Conservation (phyloP, 371 early-diverging fungal species). For the Circinella minor region DNA sequence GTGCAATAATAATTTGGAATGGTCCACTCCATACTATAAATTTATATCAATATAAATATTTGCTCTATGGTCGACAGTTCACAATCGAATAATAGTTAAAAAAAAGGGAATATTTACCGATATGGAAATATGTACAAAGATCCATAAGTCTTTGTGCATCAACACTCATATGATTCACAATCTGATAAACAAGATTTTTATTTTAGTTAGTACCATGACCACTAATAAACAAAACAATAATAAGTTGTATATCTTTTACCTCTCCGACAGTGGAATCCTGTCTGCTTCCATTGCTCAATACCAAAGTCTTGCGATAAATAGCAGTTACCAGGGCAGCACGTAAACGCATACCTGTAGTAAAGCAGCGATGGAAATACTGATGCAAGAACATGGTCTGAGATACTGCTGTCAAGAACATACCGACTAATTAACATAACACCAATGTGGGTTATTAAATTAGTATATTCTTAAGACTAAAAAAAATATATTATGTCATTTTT, state of each 20-base stretch:
- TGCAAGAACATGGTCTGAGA: constrained; percentile 88
- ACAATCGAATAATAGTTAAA: no score
- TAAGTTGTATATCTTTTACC: constrained; percentile 22
- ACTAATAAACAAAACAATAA: not conserved
- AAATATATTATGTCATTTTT: not conserved
- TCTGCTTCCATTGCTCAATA: constrained; percentile 80
- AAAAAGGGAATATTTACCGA: constrained; percentile 40
- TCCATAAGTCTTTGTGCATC: constrained; percentile 84
- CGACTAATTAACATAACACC: constrained; percentile 21
- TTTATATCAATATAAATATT: no score
- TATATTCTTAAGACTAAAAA: not conserved
- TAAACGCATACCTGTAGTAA: constrained; percentile 80
- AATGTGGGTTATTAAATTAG: not conserved
- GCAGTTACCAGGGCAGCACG: constrained; percentile 85
- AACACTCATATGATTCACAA: constrained; percentile 92
- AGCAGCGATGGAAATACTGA: constrained; percentile 88
- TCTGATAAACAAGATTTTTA: constrained; percentile 35
- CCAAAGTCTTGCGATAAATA: constrained; percentile 87
- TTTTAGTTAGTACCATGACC: not conserved
- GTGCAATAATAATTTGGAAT: constrained; percentile 85
- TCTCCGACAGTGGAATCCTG: constrained; percentile 84
- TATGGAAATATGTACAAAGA: constrained; percentile 75
- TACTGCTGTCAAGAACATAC: constrained; percentile 84
- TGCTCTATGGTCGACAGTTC: no score
- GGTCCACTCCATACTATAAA: constrained; percentile 82